phyloP scores from a whole-genome alignment of 2,329 filamentous ascomycete species.

The Hypoxylon sp. region DNA sequence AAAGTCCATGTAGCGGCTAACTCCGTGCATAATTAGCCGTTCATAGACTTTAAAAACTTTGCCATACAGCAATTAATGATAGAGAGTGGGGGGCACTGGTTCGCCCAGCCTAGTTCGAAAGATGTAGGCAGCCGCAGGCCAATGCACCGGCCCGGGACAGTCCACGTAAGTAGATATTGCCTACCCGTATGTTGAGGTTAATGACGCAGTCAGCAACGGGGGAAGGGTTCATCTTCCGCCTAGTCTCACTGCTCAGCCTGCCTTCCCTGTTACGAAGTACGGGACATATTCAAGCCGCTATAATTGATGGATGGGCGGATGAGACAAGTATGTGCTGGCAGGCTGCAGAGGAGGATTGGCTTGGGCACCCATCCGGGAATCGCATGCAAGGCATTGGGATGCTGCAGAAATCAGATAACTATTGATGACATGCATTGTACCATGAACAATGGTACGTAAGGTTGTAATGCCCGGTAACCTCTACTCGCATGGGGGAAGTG shows the following conservation, averaged over 20 bases:
- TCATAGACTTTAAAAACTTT: background rate
- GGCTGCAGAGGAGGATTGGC: background rate
- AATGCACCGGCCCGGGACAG: constrained; percentile 25
- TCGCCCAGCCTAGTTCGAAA: constrained; percentile 5
- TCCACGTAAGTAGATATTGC: background rate
- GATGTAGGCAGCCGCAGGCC: constrained; percentile 25
- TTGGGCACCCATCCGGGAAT: constrained; percentile 25
- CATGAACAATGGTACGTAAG: constrained; percentile 6
- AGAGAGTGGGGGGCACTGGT: constrained; percentile 10
- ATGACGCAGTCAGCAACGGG: background rate
- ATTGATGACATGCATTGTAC: constrained; percentile 18
- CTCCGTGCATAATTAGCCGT: constrained; percentile 20
- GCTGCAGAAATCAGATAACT: constrained; percentile 25
- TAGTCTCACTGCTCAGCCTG: background rate
- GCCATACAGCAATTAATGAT: constrained; percentile 1
- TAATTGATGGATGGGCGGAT: constrained; percentile 7
- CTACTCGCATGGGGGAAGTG: constrained; percentile 19
- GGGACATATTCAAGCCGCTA: background rate
- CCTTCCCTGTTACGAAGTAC: background rate
- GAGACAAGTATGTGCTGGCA: background rate
- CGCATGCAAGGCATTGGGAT: constrained; percentile 30
- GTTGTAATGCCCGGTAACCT: constrained; percentile 19
- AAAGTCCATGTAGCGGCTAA: constrained; percentile 23
- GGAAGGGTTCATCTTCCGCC: constrained; percentile 14
- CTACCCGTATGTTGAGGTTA: background rate